Percentiles rank a stretch among this genome's conserved stretches.
Conservation (phyloP, 208 protist genomes). For the Trichomonas gallinae region DNA sequence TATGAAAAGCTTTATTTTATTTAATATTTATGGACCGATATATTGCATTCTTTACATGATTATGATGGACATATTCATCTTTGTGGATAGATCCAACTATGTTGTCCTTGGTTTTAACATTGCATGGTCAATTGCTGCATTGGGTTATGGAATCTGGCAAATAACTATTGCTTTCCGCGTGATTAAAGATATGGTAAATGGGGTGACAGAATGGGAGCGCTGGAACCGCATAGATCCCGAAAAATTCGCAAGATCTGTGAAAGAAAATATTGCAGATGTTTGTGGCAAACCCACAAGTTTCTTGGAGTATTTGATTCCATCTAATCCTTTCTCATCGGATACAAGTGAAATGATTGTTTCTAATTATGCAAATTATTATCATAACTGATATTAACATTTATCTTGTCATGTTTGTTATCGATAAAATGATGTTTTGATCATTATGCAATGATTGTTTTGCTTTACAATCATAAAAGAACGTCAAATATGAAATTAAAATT, state of each 20-base stretch:
- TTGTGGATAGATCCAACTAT: neutral
- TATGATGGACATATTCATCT: neutral
- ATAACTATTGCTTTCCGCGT: neutral
- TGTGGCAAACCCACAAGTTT: neutral
- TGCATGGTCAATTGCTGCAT: too few species aligned
- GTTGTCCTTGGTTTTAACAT: neutral
- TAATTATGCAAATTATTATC: neutral
- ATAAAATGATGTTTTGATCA: too few species aligned
- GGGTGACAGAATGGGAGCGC: neutral
- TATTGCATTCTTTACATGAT: neutral
- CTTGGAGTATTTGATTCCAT: neutral
- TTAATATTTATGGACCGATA: neutral
- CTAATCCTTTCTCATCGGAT: neutral
- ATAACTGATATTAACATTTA: too few species aligned
- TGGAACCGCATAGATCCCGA: neutral
- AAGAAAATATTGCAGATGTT: neutral
- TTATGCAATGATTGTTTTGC: too few species aligned
- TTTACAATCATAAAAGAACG: too few species aligned
- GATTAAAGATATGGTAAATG: neutral
- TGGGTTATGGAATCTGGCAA: neutral
- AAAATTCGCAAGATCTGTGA: neutral
- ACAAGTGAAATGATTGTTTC: neutral
- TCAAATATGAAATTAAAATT: too few species aligned
- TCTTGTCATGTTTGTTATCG: too few species aligned
- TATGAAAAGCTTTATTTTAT: neutral